Evolutionary conservation across 208 protist species (phyloP).

Genomic region (Histomonas meleagridis): DNA sequence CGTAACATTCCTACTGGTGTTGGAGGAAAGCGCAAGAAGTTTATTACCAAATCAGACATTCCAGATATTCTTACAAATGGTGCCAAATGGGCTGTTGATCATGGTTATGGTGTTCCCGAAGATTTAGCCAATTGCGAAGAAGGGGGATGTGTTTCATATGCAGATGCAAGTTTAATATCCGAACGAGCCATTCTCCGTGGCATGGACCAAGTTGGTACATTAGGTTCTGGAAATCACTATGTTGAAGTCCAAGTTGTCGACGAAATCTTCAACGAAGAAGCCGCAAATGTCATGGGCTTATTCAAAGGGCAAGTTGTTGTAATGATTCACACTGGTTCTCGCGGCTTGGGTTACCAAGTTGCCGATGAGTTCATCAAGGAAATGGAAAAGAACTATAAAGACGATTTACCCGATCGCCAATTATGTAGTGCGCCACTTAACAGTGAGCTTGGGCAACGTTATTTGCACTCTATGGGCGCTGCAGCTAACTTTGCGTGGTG

Average conservation of each 20-base stretch:
- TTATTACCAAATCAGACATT: conserved; percentile 43
- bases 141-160: conserved; percentile 55
- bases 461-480: conserved; percentile 62
- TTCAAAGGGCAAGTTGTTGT: conserved; percentile 60
- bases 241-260: conserved; percentile 59
- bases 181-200: conserved; percentile 65
- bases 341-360: conserved; percentile 72
- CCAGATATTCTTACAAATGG: conserved; percentile 62
- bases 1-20: conserved; percentile 22
- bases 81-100: conserved; percentile 65
- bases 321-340: conserved; percentile 67
- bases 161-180: conserved; percentile 57
- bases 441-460: conserved; percentile 60
- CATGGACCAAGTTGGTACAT: conserved; percentile 57
- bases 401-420: conserved; percentile 64
- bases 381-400: conserved; percentile 44
- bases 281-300: conserved; percentile 64
- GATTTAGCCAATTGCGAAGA: conserved; percentile 71
- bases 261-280: conserved; percentile 62
- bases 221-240: conserved; percentile 74
- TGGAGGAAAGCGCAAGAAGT: neutral
- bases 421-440: conserved; percentile 64
- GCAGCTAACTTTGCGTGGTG: conserved; percentile 72
- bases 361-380: conserved; percentile 48
- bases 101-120: conserved; percentile 66